Evolutionary conservation across 805 yeast genomes (phyloP), one percentile per base, ranked within the genome.

Genomic region (Saccharomycopsis microspora): DNA sequence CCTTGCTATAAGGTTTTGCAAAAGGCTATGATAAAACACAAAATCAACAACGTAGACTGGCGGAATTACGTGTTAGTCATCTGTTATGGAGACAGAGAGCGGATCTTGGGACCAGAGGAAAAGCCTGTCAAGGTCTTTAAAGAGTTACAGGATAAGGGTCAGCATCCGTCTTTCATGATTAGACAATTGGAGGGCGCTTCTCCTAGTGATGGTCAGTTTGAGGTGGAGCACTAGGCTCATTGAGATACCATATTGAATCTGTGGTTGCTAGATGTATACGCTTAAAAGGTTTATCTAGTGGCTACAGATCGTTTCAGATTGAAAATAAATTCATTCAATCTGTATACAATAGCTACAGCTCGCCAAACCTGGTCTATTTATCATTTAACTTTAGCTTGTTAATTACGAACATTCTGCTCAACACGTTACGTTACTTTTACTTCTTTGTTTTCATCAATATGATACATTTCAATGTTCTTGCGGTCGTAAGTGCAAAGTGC

Each of bases 131-230:
- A 75, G 36, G 80, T 88, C 6, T 86, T 87, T 60, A 84, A 86
- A 61, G 95, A 84, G 58, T 69, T 90, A 30, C 87, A 80, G 59
- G 95, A 85, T 52, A 74, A 79, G 49, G 96, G 96, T 1, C 72
- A 82, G 55, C 85, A 83, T 59, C 97, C 97, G 0, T 85, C 93
- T 1, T 87, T 89, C 51, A 89, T 89, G 96, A 71, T 89, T 41
- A 69, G 97, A 56, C 93, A 86, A 56, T 73, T 82, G 44, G 95
- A 88, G 36, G 82, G 46, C 1, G 50, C 53, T 11, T 48, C 51
- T n/a, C 47, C 51, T n/a, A 39, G 47, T 34, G 28, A 27, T 32
- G 50, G 44, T 7, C 32, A 32, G 11, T 42, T 47, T 34, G 50
- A 47, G 34, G 44, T 33, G n/a, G 36, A 34, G 19, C 19, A 19